Evolutionary conservation across 805 yeast genomes (phyloP).

Genomic region (Pichia eremophila): DNA sequence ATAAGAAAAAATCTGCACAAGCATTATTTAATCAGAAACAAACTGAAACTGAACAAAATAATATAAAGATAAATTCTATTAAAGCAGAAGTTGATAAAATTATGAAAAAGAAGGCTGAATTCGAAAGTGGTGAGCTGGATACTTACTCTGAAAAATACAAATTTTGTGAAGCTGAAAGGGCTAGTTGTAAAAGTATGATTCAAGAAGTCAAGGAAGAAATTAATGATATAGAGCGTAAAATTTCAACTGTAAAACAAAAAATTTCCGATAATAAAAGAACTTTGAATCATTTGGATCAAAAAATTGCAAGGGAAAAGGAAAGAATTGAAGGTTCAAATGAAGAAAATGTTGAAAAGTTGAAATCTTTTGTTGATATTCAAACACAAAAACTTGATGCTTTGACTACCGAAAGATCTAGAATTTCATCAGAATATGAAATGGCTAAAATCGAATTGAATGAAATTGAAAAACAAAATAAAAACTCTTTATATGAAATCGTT

Average conservation of each 20-base stretch:
- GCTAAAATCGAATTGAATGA: constrained; percentile 16
- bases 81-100: constrained; percentile 8
- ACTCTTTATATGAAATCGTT: neutral
- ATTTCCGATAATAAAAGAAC: constrained; percentile 1
- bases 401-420: constrained; percentile 10
- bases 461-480: constrained; percentile 4
- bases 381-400: constrained; percentile 6
- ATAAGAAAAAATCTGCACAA: constrained; percentile 17
- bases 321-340: constrained; percentile 35
- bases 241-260: constrained; percentile 10
- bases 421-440: constrained; percentile 7
- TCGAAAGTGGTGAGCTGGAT: constrained; percentile 6
- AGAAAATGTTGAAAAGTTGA: constrained; percentile 31
- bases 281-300: constrained; percentile 10
- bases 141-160: neutral
- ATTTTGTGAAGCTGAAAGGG: neutral
- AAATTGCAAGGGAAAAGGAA: constrained; percentile 26
- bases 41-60: neutral
- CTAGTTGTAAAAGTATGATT: constrained; percentile 8
- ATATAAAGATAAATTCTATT: neutral
- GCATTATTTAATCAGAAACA: constrained; percentile 1
- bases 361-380: constrained; percentile 12
- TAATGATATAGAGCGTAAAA: constrained; percentile 1
- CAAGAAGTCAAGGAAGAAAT: constrained; percentile 9
- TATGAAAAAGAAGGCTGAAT: constrained; percentile 6